phyloP scores from a whole-genome alignment of 371 early-diverging fungal species.

The Mucor indicus region DNA sequence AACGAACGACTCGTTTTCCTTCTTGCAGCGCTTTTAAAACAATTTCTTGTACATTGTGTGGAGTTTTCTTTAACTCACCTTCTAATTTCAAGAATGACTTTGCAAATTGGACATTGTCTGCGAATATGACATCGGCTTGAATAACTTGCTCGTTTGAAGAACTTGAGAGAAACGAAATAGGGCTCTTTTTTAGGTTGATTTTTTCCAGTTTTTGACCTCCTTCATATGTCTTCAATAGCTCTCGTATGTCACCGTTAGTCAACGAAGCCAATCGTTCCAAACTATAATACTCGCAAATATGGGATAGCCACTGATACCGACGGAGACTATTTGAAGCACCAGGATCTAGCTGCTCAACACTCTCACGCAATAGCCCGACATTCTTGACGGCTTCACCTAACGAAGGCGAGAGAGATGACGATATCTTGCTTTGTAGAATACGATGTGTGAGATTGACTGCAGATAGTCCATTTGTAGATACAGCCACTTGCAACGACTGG shows the following conservation, averaged over 20 bases:
- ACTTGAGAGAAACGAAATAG: too few species aligned
- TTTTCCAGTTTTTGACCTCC: too few species aligned
- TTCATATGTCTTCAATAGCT: constrained; percentile 59
- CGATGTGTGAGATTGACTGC: constrained; percentile 63
- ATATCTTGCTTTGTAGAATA: constrained; percentile 58
- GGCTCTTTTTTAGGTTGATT: too few species aligned
- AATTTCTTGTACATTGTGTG: too few species aligned
- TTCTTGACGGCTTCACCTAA: constrained; percentile 61
- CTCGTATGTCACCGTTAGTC: constrained; percentile 53
- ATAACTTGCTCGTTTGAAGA: too few species aligned
- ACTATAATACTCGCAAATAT: constrained; percentile 69
- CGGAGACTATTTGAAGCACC: constrained; percentile 44
- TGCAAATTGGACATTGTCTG: too few species aligned
- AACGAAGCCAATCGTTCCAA: constrained; percentile 52
- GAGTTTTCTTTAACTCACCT: too few species aligned
- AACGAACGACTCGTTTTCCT: too few species aligned
- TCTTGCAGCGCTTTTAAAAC: too few species aligned
- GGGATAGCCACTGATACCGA: constrained; percentile 69
- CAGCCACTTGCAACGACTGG: constrained; percentile 71
- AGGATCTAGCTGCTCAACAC: constrained; percentile 51
- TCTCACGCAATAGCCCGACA: constrained; percentile 53
- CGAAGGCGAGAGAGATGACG: constrained; percentile 45
- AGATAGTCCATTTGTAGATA: constrained; percentile 75
- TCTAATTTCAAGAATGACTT: too few species aligned
- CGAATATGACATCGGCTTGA: too few species aligned